Evolutionary conservation across 495 filamentous ascomycete species (phyloP), one percentile per base, ranked within the genome.

Genomic region (Coniosporium apollinis): DNA sequence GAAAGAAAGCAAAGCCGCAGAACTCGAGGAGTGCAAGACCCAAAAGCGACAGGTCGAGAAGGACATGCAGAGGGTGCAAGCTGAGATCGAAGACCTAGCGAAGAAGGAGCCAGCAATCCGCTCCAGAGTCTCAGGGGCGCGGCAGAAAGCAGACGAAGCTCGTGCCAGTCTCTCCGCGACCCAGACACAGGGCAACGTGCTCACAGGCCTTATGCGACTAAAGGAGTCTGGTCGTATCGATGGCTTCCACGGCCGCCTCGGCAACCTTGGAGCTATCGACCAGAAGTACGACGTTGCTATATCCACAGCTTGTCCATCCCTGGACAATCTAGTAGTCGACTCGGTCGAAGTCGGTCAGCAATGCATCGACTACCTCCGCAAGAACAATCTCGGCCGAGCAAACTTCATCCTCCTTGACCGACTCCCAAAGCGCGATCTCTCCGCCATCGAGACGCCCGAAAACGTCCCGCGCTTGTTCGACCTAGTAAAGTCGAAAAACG

Each of bases 401-500:
- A 92, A 92, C 58, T 92, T 97, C 51, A 96, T 96, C 48, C 80
- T 87, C 41, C 70, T 97, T 2, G 81, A 96, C 51, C 82, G 86
- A 42, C 66, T 94, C 16, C 66, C 82, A 21, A 61, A 66, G 29
- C 70, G 79, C 30, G 79, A 94, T 49, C 59, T 94, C 37, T 71
- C 69, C 3, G 60, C 67, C 0, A 82, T 94, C 36, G 68, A 79
- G 22, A 96, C 91, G 0, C 91, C 89, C 0, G 89, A 96, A 56
- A 78, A 76, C 49, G 87, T 86, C 10, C 86, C 89, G 4, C 71
- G 89, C 15, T 64, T 97, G 10, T 96, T 94, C 47, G 89, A 97
- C 51, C 63, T 97, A 7, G 78, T 97, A 37, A 84, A 79, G 51
- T 70, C 83, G 13, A 94, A 91, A 56, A 72, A 92, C 30, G 70